Evolutionary conservation across 331 rosid species (phyloP).

Genomic region (Pyracantha coccinea): DNA sequence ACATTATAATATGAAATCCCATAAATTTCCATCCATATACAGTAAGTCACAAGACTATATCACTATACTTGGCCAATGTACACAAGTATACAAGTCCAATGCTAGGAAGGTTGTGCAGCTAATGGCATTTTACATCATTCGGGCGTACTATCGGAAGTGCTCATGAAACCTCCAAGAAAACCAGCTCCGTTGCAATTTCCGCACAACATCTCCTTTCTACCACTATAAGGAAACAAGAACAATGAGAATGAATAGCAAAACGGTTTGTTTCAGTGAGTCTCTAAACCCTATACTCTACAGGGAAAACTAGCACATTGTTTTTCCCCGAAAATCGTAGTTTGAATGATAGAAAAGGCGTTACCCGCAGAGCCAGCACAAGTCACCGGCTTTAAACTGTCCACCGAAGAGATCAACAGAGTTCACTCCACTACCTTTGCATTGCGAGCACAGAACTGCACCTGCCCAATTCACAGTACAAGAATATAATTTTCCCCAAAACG

Average conservation of each 20-base stretch:
- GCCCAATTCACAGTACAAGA: slow-evolving; percentile 5
- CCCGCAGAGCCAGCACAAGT: slow-evolving; percentile 91
- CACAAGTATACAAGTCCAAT: background rate
- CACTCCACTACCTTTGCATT: slow-evolving; percentile 75
- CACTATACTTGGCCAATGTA: background rate
- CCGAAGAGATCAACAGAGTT: slow-evolving; percentile 65
- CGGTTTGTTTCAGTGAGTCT: background rate
- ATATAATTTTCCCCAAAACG: background rate
- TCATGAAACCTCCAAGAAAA: slow-evolving; percentile 79
- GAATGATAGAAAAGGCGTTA: slow-evolving; percentile 7
- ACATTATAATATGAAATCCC: background rate
- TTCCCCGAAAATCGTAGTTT: background rate
- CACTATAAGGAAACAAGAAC: slow-evolving; percentile 31
- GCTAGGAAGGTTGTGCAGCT: background rate
- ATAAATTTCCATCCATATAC: background rate
- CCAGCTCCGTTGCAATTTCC: slow-evolving; percentile 94
- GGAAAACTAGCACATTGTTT: no score
- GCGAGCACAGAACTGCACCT: slow-evolving; percentile 78
- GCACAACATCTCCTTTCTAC: slow-evolving; percentile 64
- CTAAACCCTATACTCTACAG: background rate
- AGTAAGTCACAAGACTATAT: background rate
- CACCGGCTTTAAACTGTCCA: slow-evolving; percentile 72
- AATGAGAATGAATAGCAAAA: background rate
- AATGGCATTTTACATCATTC: background rate
- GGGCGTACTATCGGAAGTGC: slow-evolving; percentile 44